phyloP scores from a whole-genome alignment of 768 basidiomycete species.

The Lyophyllum decastes region DNA sequence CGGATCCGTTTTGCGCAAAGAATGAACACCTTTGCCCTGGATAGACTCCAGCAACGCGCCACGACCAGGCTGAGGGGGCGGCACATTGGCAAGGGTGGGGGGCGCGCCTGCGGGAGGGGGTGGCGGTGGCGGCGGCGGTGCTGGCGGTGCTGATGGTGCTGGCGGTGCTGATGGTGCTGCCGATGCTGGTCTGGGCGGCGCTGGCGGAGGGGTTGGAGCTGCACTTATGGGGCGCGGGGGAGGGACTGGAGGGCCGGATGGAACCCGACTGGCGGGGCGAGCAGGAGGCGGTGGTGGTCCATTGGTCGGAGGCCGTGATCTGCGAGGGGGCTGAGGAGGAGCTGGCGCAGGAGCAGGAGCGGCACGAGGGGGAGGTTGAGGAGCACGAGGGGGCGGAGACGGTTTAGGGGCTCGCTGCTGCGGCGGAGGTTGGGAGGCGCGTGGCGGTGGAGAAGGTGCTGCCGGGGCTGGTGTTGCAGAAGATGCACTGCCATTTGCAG shows the following conservation, averaged over 20 bases:
- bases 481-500: constrained; percentile 34
- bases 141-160: constrained; percentile 20
- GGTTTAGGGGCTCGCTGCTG: constrained; percentile 26
- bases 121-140: constrained; percentile 43
- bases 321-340: constrained; percentile 20
- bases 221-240: constrained; percentile 6
- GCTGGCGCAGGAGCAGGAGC: constrained; percentile 20
- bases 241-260: constrained; percentile 8
- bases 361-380: constrained; percentile 19
- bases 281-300: constrained; percentile 21
- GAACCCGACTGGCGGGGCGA: constrained; percentile 10
- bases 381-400: constrained; percentile 26
- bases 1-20: constrained; percentile 16
- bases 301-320: constrained; percentile 13
- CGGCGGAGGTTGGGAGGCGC: constrained; percentile 35
- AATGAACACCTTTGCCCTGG: constrained; percentile 14
- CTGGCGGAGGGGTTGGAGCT: constrained; percentile 19
- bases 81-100: constrained; percentile 31
- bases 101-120: constrained; percentile 26
- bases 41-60: constrained; percentile 15
- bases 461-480: constrained; percentile 38
- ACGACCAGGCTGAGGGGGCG: constrained; percentile 62
- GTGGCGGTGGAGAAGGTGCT: constrained; percentile 28
- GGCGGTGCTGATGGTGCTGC: too few species aligned
- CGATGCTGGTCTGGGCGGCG: constrained; percentile 30